phyloP scores from a whole-genome alignment of 371 early-diverging fungal species.

The Mortierella sp. region DNA sequence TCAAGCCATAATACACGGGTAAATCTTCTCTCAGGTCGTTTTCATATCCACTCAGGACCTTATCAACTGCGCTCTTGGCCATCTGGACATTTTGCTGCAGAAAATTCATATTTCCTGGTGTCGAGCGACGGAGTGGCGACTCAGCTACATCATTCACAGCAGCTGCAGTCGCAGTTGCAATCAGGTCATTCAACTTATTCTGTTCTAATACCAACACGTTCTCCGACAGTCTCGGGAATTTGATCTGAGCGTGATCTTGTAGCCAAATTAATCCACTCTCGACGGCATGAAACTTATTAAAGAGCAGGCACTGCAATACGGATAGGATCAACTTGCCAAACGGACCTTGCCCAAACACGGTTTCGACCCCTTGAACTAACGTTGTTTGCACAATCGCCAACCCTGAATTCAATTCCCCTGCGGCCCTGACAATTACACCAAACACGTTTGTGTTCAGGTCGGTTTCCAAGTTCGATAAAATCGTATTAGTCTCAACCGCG shows the following conservation, averaged over 20 bases:
- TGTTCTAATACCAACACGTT: slow-evolving; percentile 26
- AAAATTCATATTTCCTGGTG: neutral
- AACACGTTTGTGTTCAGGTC: slow-evolving; percentile 34
- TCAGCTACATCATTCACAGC: neutral
- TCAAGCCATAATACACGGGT: slow-evolving; percentile 36
- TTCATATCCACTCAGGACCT: slow-evolving; percentile 10
- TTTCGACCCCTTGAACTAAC: slow-evolving; percentile 14
- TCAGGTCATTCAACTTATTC: slow-evolving; percentile 8
- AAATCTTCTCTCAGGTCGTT: slow-evolving; percentile 11
- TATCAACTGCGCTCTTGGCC: neutral
- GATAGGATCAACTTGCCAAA: slow-evolving; percentile 21
- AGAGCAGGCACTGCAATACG: slow-evolving; percentile 30
- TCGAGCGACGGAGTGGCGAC: too few relatives aligned
- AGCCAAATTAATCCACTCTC: slow-evolving; percentile 28
- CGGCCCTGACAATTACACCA: slow-evolving; percentile 13
- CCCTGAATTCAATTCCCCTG: slow-evolving; percentile 4
- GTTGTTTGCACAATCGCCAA: slow-evolving; percentile 17
- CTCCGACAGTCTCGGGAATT: slow-evolving; percentile 16
- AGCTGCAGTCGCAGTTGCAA: neutral
- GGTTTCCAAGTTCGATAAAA: slow-evolving; percentile 10
- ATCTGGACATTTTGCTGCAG: neutral
- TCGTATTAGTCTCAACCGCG: slow-evolving; percentile 15
- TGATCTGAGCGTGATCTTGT: slow-evolving; percentile 17
- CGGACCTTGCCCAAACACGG: slow-evolving; percentile 22
- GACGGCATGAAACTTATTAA: slow-evolving; percentile 20